Conservation (phyloP, 1,284 basidiomycete species). For the Filobasidium uniguttulatum region DNA sequence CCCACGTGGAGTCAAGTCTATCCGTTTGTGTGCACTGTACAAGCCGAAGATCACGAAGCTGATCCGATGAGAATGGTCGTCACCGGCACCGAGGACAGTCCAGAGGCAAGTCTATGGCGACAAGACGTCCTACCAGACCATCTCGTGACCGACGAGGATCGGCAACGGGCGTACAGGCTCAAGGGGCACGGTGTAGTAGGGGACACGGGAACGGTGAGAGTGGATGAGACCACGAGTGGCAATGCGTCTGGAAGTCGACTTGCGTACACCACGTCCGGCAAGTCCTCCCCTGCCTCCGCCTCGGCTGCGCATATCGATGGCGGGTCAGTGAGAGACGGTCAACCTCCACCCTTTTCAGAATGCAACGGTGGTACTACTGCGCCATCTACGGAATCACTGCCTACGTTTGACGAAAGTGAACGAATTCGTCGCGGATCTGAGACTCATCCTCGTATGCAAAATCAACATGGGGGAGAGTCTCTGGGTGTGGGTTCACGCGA, state of each 20-base stretch:
- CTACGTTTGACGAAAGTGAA: constrained; percentile 11
- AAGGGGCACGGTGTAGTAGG: constrained; percentile 35
- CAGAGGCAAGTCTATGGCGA: neutral
- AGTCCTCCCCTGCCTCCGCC: constrained; percentile 31
- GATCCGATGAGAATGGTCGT: neutral
- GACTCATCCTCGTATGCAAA: too few relatives aligned
- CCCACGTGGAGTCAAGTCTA: constrained; percentile 25
- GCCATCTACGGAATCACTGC: too few relatives aligned
- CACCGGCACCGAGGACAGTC: neutral
- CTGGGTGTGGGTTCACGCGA: neutral
- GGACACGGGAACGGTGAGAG: constrained; percentile 22
- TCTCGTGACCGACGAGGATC: constrained; percentile 22
- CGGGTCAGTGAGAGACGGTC: constrained; percentile 3
- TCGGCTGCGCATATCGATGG: constrained; percentile 1
- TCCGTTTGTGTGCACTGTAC: neutral
- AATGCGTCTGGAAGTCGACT: too few relatives aligned
- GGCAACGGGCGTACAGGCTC: constrained; percentile 29
- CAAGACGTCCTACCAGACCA: constrained; percentile 16
- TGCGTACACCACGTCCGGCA: too few relatives aligned
- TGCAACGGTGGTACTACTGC: neutral
- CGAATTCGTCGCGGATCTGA: neutral
- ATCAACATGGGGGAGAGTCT: too few relatives aligned
- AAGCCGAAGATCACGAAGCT: neutral
- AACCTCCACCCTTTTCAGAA: constrained; percentile 8
- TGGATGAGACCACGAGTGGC: neutral